Base-by-base conservation (phyloP, 2,329 filamentous ascomycete species). In the Aspergillus ochraceus region DNA sequence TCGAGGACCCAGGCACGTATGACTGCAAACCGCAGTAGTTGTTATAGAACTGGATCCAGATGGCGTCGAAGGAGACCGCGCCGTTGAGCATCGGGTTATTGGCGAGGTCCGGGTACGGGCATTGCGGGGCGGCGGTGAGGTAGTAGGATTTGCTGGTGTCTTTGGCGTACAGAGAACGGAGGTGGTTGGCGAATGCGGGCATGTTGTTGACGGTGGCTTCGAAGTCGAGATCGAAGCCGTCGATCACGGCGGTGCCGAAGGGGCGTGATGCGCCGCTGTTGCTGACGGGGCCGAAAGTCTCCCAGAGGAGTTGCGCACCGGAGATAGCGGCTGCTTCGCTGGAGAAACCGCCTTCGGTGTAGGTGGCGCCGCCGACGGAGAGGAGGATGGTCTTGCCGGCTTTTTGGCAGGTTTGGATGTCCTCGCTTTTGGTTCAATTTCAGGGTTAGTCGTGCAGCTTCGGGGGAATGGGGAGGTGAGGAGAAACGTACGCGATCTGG, bases 151-250 rank as follows among this genome's bases (percentile, higher is more conserved):
- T 86, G 63, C 77, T 77, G 0, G 69, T 73, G 20, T 81, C 80
- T 20, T 75, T 75, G 63, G 85, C 78, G 80, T 87, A 87, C 46
- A 78, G 68, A 10, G 70, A 66, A 24, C 87, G 84, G 8, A 91
- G 81, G 54, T 81, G 77, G 36, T 80, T 77, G 1, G 82, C 87
- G 65, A 91, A 90, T 1, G 84, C 75, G 0, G 79, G 80, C 76
- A 89, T 86, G 76, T 90, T 87, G 52, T 74, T 74, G 17, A 83
- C 82, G 2, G 75, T 73, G 4, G 84, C 79, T 76, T 92, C 89
- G 62, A 92, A 87, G 72, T 92, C 90, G 63, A 92, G 86, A 74
- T 92, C 90, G 71, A 92, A 91, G 2, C 90, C 90, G 71, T 92
- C 88, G 47, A 92, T 76, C 3, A 85, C 80, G 6, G 86, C 84